Percentiles rank a stretch among this genome's conserved stretches.
Conservation (phyloP, 768 basidiomycete genomes). For the Suillus plorans region DNA sequence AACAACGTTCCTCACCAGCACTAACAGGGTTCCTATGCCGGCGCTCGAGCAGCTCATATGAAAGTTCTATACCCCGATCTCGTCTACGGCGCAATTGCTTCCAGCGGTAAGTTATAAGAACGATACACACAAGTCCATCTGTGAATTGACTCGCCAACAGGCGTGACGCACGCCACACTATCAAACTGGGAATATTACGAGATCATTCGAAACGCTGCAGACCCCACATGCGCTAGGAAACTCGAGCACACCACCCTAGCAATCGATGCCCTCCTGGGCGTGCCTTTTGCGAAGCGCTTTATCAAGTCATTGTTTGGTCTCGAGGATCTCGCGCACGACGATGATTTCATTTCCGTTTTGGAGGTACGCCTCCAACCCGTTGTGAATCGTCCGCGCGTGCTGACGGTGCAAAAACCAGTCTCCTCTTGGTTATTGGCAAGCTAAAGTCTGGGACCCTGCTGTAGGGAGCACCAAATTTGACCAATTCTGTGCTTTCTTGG, state of each 20-base stretch:
- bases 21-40: conserved; percentile 81
- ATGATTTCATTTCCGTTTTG: conserved; percentile 74
- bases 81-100: conserved; percentile 88
- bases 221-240: conserved; percentile 58
- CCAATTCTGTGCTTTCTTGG: conserved; percentile 62
- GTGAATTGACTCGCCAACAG: conserved; percentile 34
- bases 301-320: conserved; percentile 83
- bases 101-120: conserved; percentile 56
- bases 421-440: conserved; percentile 78
- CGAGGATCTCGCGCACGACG: conserved; percentile 61
- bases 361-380: conserved; percentile 41
- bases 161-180: conserved; percentile 81
- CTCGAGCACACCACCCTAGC: conserved; percentile 55
- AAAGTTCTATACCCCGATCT: conserved; percentile 81
- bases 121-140: not conserved
- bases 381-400: conserved; percentile 7
- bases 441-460: conserved; percentile 81
- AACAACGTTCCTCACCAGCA: not conserved
- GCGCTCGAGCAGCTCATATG: conserved; percentile 93
- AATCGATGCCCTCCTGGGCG: conserved; percentile 61
- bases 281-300: conserved; percentile 42
- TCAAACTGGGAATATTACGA: conserved; percentile 90
- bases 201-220: conserved; percentile 68
- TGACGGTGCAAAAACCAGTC: conserved; percentile 32
- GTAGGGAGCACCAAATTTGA: conserved; percentile 64